Conservation (phyloP, 2,329 filamentous ascomycete species). For the Fusarium poae region DNA sequence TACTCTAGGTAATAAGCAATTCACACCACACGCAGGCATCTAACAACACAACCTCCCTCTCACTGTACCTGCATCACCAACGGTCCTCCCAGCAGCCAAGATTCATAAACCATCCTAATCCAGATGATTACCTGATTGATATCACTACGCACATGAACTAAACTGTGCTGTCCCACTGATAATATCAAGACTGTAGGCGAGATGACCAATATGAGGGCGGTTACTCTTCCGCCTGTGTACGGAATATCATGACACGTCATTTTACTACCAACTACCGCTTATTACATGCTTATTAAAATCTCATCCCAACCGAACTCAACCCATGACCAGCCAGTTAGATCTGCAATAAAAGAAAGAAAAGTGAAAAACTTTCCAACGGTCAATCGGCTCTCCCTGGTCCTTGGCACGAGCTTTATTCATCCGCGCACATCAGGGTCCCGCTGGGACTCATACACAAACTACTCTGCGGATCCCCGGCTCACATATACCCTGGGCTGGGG, state of each 20-base stretch:
- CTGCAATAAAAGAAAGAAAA: not conserved
- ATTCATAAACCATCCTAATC: constrained; percentile 19
- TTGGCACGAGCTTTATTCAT: constrained; percentile 15
- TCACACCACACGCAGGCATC: not conserved
- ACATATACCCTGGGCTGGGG: constrained; percentile 16
- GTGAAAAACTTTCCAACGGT: constrained; percentile 15
- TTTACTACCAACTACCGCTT: not conserved
- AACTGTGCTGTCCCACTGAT: not conserved
- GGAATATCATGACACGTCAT: constrained; percentile 7
- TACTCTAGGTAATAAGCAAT: not conserved
- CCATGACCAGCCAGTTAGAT: constrained; percentile 11
- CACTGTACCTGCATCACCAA: constrained; percentile 33
- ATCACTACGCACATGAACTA: constrained; percentile 2
- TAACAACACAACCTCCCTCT: constrained; percentile 1
- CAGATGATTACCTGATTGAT: not conserved
- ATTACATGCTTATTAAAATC: constrained; percentile 1
- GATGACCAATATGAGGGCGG: constrained; percentile 15
- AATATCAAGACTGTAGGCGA: constrained; percentile 10
- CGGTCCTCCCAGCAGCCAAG: constrained; percentile 13
- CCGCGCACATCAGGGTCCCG: not conserved
- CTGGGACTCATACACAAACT: constrained; percentile 8
- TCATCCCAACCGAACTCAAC: not conserved
- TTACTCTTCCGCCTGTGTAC: constrained; percentile 16
- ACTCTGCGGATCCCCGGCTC: not conserved
- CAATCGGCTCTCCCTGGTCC: not conserved